These are phyloP conservation scores for Globisporangium cederbergense DNA, from an alignment of 352 stramenopile genomes.

Conservation along the genomic window DNA sequence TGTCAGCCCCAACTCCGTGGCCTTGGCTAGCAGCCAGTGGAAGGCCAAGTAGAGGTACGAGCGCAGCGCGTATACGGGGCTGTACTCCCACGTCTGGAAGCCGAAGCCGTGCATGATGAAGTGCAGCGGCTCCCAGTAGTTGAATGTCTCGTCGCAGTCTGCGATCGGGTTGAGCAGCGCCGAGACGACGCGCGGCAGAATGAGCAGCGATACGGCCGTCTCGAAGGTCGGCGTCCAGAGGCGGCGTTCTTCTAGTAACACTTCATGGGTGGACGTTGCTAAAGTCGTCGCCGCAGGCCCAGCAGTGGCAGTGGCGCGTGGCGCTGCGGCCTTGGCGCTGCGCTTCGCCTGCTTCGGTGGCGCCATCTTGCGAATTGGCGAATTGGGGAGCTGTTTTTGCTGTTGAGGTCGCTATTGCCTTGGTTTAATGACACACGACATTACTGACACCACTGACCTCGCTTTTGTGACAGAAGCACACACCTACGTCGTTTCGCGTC, in stretches of 20 bases:
- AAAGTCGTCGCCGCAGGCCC: neutral
- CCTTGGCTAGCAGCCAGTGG: constrained; percentile 50
- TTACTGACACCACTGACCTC: neutral
- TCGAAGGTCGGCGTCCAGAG: constrained; percentile 29
- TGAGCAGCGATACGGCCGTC: constrained; percentile 28
- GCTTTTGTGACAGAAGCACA: neutral
- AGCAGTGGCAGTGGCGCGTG: neutral
- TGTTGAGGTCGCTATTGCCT: neutral
- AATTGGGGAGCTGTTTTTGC: neutral
- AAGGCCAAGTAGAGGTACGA: constrained; percentile 93
- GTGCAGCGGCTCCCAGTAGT: constrained; percentile 99
- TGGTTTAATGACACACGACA: neutral
- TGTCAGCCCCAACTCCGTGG: constrained; percentile 34
- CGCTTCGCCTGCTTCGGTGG: constrained; percentile 12
- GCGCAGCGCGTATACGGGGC: constrained; percentile 92
- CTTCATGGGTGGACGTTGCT: neutral
- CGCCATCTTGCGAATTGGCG: constrained; percentile 2
- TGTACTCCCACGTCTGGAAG: constrained; percentile 91
- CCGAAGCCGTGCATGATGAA: constrained; percentile 92
- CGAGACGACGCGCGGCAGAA: constrained; percentile 34
- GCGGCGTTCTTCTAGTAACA: constrained; percentile 1
- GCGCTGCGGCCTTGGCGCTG: neutral
- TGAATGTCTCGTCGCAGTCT: constrained; percentile 99
- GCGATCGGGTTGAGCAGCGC: constrained; percentile 83
- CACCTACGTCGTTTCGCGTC: neutral